These are phyloP conservation scores for Aspergillus carlsbadensis DNA, from an alignment of 495 filamentous ascomycete species.

Conservation along the genomic window DNA sequence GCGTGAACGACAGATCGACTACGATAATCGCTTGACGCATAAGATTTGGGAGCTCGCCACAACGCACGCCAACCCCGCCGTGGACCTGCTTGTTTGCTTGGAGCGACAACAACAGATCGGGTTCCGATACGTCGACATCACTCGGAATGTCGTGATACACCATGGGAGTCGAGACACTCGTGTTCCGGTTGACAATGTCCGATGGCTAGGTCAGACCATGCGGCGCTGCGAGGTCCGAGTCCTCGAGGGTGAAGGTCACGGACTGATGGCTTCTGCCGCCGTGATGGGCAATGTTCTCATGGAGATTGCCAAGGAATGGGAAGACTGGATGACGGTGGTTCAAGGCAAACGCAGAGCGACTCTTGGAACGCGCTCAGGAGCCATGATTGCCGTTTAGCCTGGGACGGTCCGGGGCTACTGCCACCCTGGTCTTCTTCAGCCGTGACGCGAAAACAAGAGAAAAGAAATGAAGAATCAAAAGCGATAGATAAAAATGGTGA, in stretches of 20 bases:
- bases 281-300: conserved; percentile 93
- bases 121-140: conserved; percentile 96
- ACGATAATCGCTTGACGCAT: conserved; percentile 83
- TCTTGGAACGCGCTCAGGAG: conserved; percentile 23
- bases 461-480: conserved; percentile 2
- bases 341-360: conserved; percentile 47
- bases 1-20: conserved; percentile 71
- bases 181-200: conserved; percentile 91
- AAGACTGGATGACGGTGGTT: conserved; percentile 76
- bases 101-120: conserved; percentile 91
- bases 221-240: conserved; percentile 86
- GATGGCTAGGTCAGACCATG: conserved; percentile 95
- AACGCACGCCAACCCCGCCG: conserved; percentile 86
- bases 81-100: conserved; percentile 89
- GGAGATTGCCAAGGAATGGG: conserved; percentile 93
- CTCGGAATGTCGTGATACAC: conserved; percentile 83
- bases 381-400: conserved; percentile 19
- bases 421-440: not conserved
- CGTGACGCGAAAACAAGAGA: not conserved
- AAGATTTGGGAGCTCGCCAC: conserved; percentile 96
- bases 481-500: not conserved
- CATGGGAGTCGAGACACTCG: conserved; percentile 89
- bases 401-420: not conserved
- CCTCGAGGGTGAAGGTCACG: conserved; percentile 90
- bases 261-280: conserved; percentile 88